Evolutionary conservation across 2,329 filamentous ascomycete species (phyloP).

Genomic region (Furcasterigmium furcatum): DNA sequence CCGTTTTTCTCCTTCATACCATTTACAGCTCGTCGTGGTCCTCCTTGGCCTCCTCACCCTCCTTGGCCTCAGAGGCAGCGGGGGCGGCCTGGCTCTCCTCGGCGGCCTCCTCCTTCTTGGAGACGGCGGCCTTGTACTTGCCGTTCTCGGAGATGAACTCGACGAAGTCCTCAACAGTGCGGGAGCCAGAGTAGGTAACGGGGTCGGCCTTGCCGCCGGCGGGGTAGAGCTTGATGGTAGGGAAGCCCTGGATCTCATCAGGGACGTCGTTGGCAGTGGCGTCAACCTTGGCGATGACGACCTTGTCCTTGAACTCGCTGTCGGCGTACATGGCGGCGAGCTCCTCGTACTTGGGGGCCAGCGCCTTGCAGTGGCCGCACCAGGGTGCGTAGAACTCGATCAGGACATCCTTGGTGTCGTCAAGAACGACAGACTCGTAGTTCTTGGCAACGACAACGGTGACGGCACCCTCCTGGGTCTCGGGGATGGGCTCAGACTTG

Average conservation of each 20-base stretch:
- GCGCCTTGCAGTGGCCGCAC: slow-evolving; percentile 99
- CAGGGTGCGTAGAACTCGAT: slow-evolving; percentile 98
- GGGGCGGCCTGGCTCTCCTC: slow-evolving; percentile 50
- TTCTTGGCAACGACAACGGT: slow-evolving; percentile 87
- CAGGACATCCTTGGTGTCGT: slow-evolving; percentile 94
- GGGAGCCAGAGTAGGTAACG: slow-evolving; percentile 81
- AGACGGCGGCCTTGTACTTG: slow-evolving; percentile 75
- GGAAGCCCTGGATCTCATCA: slow-evolving; percentile 96
- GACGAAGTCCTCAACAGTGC: slow-evolving; percentile 87
- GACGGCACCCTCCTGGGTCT: slow-evolving; percentile 87
- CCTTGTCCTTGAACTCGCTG: slow-evolving; percentile 77
- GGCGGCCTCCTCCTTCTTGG: slow-evolving; percentile 49
- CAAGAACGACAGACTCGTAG: slow-evolving; percentile 87
- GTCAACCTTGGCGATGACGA: slow-evolving; percentile 96
- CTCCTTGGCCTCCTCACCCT: slow-evolving; percentile 40
- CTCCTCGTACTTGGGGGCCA: slow-evolving; percentile 95
- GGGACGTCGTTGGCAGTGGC: slow-evolving; percentile 95
- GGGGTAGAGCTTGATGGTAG: slow-evolving; percentile 97
- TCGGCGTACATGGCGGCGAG: slow-evolving; percentile 74
- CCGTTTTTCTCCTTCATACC: slow-evolving; percentile 10
- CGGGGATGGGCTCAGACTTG: slow-evolving; percentile 96
- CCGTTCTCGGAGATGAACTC: slow-evolving; percentile 94
- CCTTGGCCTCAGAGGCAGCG: slow-evolving; percentile 46
- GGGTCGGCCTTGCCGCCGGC: slow-evolving; percentile 84
- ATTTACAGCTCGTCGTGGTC: slow-evolving; percentile 75